These are phyloP conservation scores for Climacium dendroides DNA, from an alignment of 225 moss, liverwort and hornwort genomes.

Conservation along the genomic window DNA sequence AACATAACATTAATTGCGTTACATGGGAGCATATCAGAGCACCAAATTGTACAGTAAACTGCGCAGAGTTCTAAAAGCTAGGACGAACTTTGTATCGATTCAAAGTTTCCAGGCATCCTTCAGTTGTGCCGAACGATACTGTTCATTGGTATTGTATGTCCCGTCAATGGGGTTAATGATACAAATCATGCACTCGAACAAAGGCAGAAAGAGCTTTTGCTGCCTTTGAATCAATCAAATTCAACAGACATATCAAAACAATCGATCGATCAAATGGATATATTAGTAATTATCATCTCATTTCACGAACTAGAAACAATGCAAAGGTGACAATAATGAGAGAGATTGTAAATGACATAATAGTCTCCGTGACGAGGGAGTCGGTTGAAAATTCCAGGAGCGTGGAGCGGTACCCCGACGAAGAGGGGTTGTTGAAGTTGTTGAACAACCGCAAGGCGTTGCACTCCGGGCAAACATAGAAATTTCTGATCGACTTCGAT, in stretches of 20 bases:
- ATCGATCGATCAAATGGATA: not conserved
- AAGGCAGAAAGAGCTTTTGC: not conserved
- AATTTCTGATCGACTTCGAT: not conserved
- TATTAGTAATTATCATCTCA: too few species aligned
- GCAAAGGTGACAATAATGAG: slow-evolving; percentile 55
- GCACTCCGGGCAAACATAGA: slow-evolving; percentile 32
- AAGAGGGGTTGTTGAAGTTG: not conserved
- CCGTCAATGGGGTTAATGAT: not conserved
- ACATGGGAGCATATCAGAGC: not conserved
- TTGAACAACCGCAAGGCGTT: slow-evolving; percentile 19
- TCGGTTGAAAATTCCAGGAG: slow-evolving; percentile 29
- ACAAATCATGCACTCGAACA: not conserved
- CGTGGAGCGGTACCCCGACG: not conserved
- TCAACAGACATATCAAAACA: not conserved
- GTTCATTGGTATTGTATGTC: not conserved
- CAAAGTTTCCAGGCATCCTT: not conserved
- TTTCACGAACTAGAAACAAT: slow-evolving; percentile 47
- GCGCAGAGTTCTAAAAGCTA: not conserved
- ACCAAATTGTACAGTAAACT: not conserved
- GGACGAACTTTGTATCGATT: not conserved
- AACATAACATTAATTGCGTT: not conserved
- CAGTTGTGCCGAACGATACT: not conserved
- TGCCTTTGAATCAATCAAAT: not conserved
- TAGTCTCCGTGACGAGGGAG: slow-evolving; percentile 16
- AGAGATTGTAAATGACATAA: slow-evolving; percentile 56